phyloP scores from a whole-genome alignment of 2,329 filamentous ascomycete genomes.

The Calonectria multiphialidica region DNA sequence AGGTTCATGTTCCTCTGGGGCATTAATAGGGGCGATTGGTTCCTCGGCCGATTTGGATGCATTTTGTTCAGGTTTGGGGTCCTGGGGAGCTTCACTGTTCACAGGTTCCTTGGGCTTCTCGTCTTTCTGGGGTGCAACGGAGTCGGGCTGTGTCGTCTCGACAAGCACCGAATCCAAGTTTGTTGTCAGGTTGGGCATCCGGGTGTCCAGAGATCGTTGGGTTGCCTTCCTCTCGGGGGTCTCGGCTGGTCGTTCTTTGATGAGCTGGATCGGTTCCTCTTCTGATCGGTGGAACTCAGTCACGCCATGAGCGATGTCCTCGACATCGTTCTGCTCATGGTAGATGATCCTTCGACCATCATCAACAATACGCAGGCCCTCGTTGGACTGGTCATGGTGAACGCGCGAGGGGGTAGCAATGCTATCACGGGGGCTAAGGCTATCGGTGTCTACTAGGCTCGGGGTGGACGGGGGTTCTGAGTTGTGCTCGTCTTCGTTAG shows the following conservation, averaged over 20 bases:
- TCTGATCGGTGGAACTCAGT: conserved; percentile 39
- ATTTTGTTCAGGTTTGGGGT: background rate
- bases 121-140: background rate
- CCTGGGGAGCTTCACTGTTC: background rate
- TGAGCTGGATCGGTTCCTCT: conserved; percentile 35
- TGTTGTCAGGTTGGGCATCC: conserved; percentile 35
- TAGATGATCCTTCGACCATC: conserved; percentile 44
- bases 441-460: conserved; percentile 47
- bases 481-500: conserved; percentile 45
- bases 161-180: conserved; percentile 5
- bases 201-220: conserved; percentile 33
- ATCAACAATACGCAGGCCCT: conserved; percentile 43
- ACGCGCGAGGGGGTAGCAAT: conserved; percentile 39
- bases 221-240: conserved; percentile 21
- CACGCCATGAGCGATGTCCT: conserved; percentile 38
- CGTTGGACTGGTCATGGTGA: conserved; percentile 42
- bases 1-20: background rate
- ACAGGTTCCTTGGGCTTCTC: background rate
- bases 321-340: conserved; percentile 40
- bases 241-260: conserved; percentile 30
- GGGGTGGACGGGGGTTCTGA: conserved; percentile 46
- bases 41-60: background rate
- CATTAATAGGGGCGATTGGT: background rate
- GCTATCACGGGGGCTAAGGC: conserved; percentile 45
- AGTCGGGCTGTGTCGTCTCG: background rate